phyloP scores from a whole-genome alignment of 805 yeast species.

The Novakomyces olei region DNA sequence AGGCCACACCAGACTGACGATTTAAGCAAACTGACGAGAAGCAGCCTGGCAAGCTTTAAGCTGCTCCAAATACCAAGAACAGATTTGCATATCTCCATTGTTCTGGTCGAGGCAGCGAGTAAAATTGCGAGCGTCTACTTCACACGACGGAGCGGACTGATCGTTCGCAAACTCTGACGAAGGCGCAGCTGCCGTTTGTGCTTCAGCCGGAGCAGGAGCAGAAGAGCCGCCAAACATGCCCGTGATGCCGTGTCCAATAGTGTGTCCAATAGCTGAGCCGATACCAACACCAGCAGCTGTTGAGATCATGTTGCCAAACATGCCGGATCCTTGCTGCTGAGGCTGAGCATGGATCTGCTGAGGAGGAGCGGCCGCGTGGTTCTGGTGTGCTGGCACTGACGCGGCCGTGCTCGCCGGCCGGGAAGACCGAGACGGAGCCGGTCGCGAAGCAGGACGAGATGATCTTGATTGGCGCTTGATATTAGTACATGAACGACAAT shows the following conservation, averaged over 20 bases:
- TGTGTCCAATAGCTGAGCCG: conserved; percentile 93
- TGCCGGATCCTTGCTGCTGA: conserved; percentile 67
- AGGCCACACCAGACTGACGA: too few relatives aligned
- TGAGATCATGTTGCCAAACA: conserved; percentile 92
- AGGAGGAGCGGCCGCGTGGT: too few relatives aligned
- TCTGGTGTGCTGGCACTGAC: too few relatives aligned
- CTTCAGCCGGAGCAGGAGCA: conserved; percentile 27
- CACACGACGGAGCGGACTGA: conserved; percentile 40
- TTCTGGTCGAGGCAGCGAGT: conserved; percentile 90
- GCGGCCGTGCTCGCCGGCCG: too few relatives aligned
- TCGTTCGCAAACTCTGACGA: conserved; percentile 17
- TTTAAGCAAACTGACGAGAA: too few relatives aligned
- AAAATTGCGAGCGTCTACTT: conserved; percentile 79
- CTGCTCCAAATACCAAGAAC: conserved; percentile 93
- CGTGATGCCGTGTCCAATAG: conserved; percentile 83
- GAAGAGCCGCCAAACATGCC: conserved; percentile 64
- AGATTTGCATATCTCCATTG: conserved; percentile 85
- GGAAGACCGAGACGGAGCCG: too few relatives aligned
- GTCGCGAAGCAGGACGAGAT: too few relatives aligned
- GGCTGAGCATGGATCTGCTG: too few relatives aligned
- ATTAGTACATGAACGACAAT: too few relatives aligned
- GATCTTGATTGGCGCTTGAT: too few relatives aligned
- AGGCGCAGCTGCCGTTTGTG: conserved; percentile 18
- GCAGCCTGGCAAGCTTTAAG: conserved; percentile 95
- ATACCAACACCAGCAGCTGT: conserved; percentile 99